These are phyloP conservation scores for Xylaria sp. DNA, from an alignment of 495 filamentous ascomycete species.

Conservation along the genomic window DNA sequence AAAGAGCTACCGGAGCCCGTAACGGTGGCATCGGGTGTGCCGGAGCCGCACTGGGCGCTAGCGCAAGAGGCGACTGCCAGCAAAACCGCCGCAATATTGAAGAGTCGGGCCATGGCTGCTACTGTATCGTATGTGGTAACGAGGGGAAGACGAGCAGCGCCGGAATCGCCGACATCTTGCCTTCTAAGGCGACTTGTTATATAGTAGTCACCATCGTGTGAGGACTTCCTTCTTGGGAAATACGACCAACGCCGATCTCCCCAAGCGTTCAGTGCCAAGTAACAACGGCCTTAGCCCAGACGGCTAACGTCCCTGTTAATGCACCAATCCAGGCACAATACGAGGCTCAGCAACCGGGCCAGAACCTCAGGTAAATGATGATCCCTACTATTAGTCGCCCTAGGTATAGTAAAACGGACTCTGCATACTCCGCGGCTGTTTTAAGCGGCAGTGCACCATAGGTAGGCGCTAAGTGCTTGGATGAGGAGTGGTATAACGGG, in stretches of 20 bases:
- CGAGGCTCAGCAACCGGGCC: neutral
- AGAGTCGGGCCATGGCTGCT: constrained; percentile 9
- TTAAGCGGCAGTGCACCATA: neutral
- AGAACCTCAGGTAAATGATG: constrained; percentile 12
- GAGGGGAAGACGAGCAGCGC: neutral
- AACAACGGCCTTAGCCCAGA: neutral
- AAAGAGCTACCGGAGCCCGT: constrained; percentile 47
- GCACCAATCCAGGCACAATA: constrained; percentile 22
- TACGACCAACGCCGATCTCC: neutral
- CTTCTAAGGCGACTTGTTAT: neutral
- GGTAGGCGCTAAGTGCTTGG: neutral
- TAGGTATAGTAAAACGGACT: neutral
- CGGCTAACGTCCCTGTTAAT: constrained; percentile 2
- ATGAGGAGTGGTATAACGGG: neutral
- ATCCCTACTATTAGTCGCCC: neutral
- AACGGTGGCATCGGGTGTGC: constrained; percentile 48
- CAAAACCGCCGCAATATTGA: neutral
- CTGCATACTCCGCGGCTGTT: constrained; percentile 18
- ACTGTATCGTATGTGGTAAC: constrained; percentile 1
- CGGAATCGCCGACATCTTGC: neutral
- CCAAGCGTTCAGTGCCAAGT: constrained; percentile 1
- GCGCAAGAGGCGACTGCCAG: neutral
- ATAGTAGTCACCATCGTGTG: neutral
- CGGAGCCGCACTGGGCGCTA: constrained; percentile 46
- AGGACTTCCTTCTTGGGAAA: neutral